phyloP scores from a whole-genome alignment of 139 green algal genomes.

The Chlamydomonas urium region DNA sequence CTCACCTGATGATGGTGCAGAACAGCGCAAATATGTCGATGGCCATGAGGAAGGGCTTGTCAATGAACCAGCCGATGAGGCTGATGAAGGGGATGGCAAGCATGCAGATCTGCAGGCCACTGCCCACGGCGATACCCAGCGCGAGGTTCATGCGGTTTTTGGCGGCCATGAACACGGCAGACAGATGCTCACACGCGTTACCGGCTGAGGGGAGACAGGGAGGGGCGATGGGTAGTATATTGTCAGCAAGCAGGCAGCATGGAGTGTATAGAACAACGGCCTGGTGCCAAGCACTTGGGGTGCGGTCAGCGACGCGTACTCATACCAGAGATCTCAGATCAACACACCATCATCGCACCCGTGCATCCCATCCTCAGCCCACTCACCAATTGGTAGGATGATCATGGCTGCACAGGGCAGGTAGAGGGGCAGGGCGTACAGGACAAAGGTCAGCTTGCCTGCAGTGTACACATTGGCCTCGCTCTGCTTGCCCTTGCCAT shows the following conservation, averaged over 20 bases:
- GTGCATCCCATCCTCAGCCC: neutral
- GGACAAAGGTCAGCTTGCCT: slow-evolving; percentile 11
- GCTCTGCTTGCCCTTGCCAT: too few relatives aligned
- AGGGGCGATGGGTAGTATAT: slow-evolving; percentile 67
- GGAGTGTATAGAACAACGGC: too few relatives aligned
- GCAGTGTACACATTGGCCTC: too few relatives aligned
- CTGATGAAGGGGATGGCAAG: slow-evolving; percentile 82
- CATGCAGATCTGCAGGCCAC: slow-evolving; percentile 75
- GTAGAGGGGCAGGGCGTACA: neutral
- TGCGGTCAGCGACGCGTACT: too few relatives aligned
- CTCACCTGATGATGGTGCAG: neutral
- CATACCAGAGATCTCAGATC: too few relatives aligned
- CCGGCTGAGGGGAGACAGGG: slow-evolving; percentile 73
- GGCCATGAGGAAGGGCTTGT: slow-evolving; percentile 59
- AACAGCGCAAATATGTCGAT: slow-evolving; percentile 6
- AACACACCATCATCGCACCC: too few relatives aligned
- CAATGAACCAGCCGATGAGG: slow-evolving; percentile 70
- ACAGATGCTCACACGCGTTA: slow-evolving; percentile 89
- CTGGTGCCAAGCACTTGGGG: too few relatives aligned
- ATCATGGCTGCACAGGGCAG: slow-evolving; percentile 7
- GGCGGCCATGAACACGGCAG: slow-evolving; percentile 70
- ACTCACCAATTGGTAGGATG: slow-evolving; percentile 71
- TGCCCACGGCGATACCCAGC: slow-evolving; percentile 19
- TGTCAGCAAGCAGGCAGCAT: too few relatives aligned
- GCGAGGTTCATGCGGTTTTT: slow-evolving; percentile 91